Base-by-base conservation (phyloP, 805 yeast genomes). In the Nakazawaea sp. region DNA sequence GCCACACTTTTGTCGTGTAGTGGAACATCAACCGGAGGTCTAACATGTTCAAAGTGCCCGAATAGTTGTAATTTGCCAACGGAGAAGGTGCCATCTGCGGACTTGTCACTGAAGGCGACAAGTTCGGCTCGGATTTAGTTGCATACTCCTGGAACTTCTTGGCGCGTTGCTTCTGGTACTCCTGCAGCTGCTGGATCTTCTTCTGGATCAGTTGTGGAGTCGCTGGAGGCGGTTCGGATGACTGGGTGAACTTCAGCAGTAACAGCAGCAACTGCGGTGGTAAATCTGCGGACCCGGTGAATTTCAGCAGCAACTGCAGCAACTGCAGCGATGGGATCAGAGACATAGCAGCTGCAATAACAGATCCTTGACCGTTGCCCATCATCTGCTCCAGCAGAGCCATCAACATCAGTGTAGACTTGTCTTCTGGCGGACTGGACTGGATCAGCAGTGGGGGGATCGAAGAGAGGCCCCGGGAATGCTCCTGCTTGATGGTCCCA, bases 21-120 rank as follows among this genome's bases (percentile, higher is more conserved):
- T 89, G 95, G 56, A 86, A 83, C 76, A 90, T 83, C 32, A 90
- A 64, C 47, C 81, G 71, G 43, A 90, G 62, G 56, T 90, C 97
- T 23, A 82, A 62, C 71, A 83, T 64, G 56, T 85, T 83, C 33
- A 83, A 60, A 37, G 53, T 58, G 11, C 58, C 63, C 38, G 42
- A 44, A 40, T 43, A 51, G 8, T 36, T 39, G 18, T 42, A 43
- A 25, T 16, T 15, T 12, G 16, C 15, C 3, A 16, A 11, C 11
- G 27, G 19, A 11, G 40, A 32, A 7, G 23, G 15, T 5, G 30
- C n/a, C 25, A 32, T 13, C 7, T 27, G 13, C 7, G 39, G 43
- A 12, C 31, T 25, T 7, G 40, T 24, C 10, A 35, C 30, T 5
- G 43, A 35, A 12, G 41, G 36, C 6, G 38, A 19, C 2, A 39